Evolutionary conservation across 139 green algal genomes (phyloP), one percentile per base, ranked within the genome.

Genomic region (Closterium sp.): DNA sequence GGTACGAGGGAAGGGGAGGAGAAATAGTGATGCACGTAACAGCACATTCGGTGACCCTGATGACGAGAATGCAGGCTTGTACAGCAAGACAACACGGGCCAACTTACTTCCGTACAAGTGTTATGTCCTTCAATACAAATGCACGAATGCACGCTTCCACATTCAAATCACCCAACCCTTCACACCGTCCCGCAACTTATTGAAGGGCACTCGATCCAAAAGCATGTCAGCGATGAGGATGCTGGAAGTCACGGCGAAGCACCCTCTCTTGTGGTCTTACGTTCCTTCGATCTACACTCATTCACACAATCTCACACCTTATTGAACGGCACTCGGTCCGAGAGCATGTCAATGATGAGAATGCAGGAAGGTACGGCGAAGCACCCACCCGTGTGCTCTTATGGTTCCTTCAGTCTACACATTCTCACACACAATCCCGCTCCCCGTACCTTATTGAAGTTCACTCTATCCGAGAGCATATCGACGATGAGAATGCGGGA

Each of bases 181-280:
- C 4, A 9, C 9, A 45, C 38, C 7, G 7, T 13, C 5, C 42
- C 7, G 42, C 42, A 62, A 5, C 42, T 62, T 62, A 62, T 62
- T 62, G 42, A 7, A 5, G 42, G 7, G 42, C 42, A 62, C 42
- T 62, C 42, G 42, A 45, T 0, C 4, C 2, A 6, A 97, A 22
- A 99, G 95, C 73, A 99, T 70, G 95, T 99, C 98, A 31, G 99
- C 97, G 30, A 98, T 96, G 32, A 99, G 93, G 45, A 99, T 99
- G 19, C 98, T 95, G 2, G 97, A 98, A 29, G 98, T 99, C 9
- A 99, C 95, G 93, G 98, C 32, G 32, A 95, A 45, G 31, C 38
- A 42, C 0, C 90, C 90, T 34, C 50, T 31, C 24, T 38, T 10
- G 11, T 30, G 2, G 4, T 86, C 32, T 38, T 93, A 98, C 31